Evolutionary conservation across 1,139 yeast species (phyloP), one percentile per base, ranked within the genome.

Genomic region (Blastobotrys serpentis): DNA sequence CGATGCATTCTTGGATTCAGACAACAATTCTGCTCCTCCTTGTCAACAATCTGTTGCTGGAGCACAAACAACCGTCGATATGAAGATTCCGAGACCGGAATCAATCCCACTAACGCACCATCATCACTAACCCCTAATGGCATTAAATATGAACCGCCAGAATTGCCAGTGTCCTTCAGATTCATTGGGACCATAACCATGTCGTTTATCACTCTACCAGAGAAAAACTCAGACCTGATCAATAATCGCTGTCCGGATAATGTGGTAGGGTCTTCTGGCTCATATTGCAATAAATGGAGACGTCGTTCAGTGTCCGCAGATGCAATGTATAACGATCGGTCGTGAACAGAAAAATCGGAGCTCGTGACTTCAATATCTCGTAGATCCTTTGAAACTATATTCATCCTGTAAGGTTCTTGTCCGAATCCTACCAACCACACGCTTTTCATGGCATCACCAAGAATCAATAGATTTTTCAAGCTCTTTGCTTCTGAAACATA

Each of bases 211-310:
- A 74, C 65, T 10, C 83, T 75, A 57, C 88, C 88, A 29, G 82
- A 69, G 57, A 82, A 83, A 64, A 90, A 85, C 19, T 86, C 81
- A 0, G 92, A 77, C 56, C 81, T 81, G 52, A 83, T 79, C 19
- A 90, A 68, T 46, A 92, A 72, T 52, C 82, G 72, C 58, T 84
- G 89, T 1, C 98, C 98, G 48, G 88, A 82, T 26, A 82, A 69
- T 0, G 97, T 86, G 14, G 77, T 73, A 0, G 95, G 86, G 63
- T 88, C 96, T 59, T 89, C 97, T 0, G 98, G 98, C 55, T 92
- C 95, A 64, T 86, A 92, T 60, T 87, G 88, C 33, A 89, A 69
- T 13, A 92, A 64, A 62, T 88, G 96, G 33, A 92, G 63, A n/a
- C 78, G 74, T 34, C 81, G 78, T 47, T 81, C 76, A 48, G 79